A percentile compares a stretch with the other conserved stretches of the same genome.
These are phyloP conservation scores for Xerophyta viscosa DNA, from an alignment of 106 monocot genomes.

Conservation along the genomic window DNA sequence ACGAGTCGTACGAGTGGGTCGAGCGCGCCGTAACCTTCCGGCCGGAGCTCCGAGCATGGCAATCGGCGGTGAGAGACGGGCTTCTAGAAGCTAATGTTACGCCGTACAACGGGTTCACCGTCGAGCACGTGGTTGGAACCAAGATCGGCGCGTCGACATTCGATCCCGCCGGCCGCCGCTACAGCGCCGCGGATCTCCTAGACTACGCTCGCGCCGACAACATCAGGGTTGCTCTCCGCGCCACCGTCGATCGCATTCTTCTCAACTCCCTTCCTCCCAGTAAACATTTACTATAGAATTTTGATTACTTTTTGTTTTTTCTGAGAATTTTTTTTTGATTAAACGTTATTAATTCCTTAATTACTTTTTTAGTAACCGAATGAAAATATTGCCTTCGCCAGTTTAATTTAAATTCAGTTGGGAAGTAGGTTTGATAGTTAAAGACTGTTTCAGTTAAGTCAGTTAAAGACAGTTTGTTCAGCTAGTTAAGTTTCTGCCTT, in stretches of 20 bases:
- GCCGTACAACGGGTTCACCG: conserved; percentile 78
- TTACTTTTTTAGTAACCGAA: no score
- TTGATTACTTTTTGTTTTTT: no score
- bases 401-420: no score
- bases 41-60: conserved; percentile 55
- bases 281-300: not conserved
- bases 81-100: conserved; percentile 65
- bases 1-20: conserved; percentile 52
- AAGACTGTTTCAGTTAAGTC: no score
- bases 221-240: conserved; percentile 59
- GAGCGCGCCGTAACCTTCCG: conserved; percentile 38
- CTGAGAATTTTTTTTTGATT: no score
- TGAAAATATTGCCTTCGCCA: no score
- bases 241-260: conserved; percentile 61
- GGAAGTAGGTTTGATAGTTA: no score
- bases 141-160: conserved; percentile 83
- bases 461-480: no score
- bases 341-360: no score
- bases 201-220: conserved; percentile 31
- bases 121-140: conserved; percentile 64
- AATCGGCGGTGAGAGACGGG: conserved; percentile 56
- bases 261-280: conserved; percentile 18
- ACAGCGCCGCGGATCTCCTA: conserved; percentile 77
- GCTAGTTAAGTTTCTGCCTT: no score
- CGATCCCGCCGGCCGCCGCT: conserved; percentile 46